Evolutionary conservation across 352 stramenopile species (phyloP).

Genomic region (Paralagenidium karlingii): DNA sequence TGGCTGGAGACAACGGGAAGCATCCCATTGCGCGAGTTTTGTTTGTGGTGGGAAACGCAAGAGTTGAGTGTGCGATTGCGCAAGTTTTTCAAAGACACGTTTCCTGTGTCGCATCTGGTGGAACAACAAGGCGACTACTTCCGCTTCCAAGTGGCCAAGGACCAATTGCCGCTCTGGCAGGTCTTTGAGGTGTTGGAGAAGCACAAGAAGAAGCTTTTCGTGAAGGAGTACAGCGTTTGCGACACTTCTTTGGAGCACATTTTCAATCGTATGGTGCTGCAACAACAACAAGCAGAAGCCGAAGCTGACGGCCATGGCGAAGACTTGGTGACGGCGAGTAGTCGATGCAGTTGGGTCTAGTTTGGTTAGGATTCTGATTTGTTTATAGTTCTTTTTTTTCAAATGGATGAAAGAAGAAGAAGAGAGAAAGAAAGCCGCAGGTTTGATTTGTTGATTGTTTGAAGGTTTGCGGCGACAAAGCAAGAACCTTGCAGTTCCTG

Average conservation of each 20-base stretch:
- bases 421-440: no score
- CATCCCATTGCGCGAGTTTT: conserved; percentile 40
- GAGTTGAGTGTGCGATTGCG: conserved; percentile 19
- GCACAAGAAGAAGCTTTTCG: background rate
- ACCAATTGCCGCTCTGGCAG: background rate
- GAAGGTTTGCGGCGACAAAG: no score
- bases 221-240: background rate
- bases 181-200: background rate
- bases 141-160: conserved; percentile 57
- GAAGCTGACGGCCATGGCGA: no score
- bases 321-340: no score
- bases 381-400: no score
- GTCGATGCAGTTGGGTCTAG: no score
- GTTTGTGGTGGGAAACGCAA: conserved; percentile 41
- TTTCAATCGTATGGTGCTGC: background rate
- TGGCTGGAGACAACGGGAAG: conserved; percentile 25
- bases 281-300: no score
- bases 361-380: no score
- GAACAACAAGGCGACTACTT: conserved; percentile 58
- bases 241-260: background rate
- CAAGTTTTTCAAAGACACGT: conserved; percentile 27
- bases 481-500: no score
- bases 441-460: no score
- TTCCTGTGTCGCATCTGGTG: conserved; percentile 23
- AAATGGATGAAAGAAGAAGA: no score